These are phyloP conservation scores for Yamadazyma jaroonii DNA, from an alignment of 1,139 yeast genomes.

Conservation along the genomic window DNA sequence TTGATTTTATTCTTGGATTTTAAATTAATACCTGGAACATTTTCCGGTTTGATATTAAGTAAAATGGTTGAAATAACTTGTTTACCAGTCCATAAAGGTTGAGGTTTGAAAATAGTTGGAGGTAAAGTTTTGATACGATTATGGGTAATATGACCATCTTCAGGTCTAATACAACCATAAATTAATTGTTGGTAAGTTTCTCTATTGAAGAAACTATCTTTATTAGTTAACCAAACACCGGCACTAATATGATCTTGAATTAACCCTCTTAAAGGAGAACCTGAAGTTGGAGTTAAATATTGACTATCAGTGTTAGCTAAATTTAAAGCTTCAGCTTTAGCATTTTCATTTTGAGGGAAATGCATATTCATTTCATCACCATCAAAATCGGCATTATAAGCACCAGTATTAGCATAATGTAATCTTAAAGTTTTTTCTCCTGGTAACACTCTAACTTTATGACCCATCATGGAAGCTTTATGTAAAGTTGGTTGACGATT, in stretches of 20 bases:
- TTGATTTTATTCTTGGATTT: constrained; percentile 83
- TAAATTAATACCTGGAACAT: constrained; percentile 88
- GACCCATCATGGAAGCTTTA: constrained; percentile 99
- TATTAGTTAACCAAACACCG: constrained; percentile 96
- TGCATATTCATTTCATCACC: constrained; percentile 99
- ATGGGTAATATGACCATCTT: constrained; percentile 91
- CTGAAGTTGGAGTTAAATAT: constrained; percentile 96
- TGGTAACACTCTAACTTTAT: constrained; percentile 92
- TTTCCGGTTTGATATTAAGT: constrained; percentile 80
- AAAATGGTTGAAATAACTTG: constrained; percentile 91
- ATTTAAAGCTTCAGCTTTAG: constrained; percentile 93
- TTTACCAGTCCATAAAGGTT: constrained; percentile 97
- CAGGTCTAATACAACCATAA: constrained; percentile 94
- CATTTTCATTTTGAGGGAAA: constrained; percentile 98
- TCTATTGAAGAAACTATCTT: constrained; percentile 87
- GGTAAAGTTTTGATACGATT: constrained; percentile 75
- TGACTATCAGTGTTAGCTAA: constrained; percentile 97
- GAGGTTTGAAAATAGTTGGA: constrained; percentile 86
- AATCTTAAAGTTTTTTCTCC: constrained; percentile 95
- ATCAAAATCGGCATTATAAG: constrained; percentile 98
- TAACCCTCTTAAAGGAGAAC: constrained; percentile 96
- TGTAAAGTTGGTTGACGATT: constrained; percentile 99
- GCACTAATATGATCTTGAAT: constrained; percentile 99
- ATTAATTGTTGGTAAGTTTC: constrained; percentile 91
- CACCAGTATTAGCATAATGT: constrained; percentile 99